Percentiles rank a stretch among this genome's conserved stretches.
These are phyloP conservation scores for Xylaria palmicola DNA, from an alignment of 495 filamentous ascomycete species.

Conservation along the genomic window DNA sequence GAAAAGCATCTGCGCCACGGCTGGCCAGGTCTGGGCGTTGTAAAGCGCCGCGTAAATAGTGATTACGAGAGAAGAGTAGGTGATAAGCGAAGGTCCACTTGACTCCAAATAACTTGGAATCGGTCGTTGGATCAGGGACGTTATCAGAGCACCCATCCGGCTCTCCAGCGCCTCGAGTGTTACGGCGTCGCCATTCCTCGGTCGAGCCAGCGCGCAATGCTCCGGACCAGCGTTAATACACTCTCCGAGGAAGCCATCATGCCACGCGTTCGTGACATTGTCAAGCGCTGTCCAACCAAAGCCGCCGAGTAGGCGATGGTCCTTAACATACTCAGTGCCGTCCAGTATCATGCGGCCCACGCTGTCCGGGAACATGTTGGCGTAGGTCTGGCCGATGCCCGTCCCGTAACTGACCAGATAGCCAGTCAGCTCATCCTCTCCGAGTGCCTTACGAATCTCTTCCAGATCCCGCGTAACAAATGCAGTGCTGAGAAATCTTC, in stretches of 20 bases:
- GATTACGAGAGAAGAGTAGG: conserved; percentile 40
- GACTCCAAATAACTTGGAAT: conserved; percentile 31
- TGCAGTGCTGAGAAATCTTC: conserved; percentile 42
- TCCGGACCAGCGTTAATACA: conserved; percentile 45
- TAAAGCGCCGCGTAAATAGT: conserved; percentile 42
- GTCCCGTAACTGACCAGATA: conserved; percentile 73
- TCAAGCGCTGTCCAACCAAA: conserved; percentile 48
- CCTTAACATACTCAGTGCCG: conserved; percentile 49
- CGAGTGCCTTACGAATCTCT: conserved; percentile 49
- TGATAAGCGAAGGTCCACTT: conserved; percentile 42
- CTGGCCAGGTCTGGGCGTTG: conserved; percentile 41
- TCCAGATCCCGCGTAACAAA: conserved; percentile 51
- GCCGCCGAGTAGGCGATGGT: conserved; percentile 46
- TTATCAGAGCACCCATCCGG: conserved; percentile 38
- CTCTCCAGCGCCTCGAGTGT: conserved; percentile 31
- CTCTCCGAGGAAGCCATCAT: conserved; percentile 48
- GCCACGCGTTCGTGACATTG: conserved; percentile 47
- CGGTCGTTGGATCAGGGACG: conserved; percentile 36
- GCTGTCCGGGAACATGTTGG: conserved; percentile 37
- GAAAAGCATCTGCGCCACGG: conserved; percentile 36
- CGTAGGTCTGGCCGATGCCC: conserved; percentile 54
- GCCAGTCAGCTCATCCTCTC: conserved; percentile 52
- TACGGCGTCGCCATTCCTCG: conserved; percentile 30
- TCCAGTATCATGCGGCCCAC: conserved; percentile 48
- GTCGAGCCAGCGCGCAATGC: conserved; percentile 39